Evolutionary conservation across 1,139 yeast species (phyloP).

Genomic region (Diutina pseudorugosa): DNA sequence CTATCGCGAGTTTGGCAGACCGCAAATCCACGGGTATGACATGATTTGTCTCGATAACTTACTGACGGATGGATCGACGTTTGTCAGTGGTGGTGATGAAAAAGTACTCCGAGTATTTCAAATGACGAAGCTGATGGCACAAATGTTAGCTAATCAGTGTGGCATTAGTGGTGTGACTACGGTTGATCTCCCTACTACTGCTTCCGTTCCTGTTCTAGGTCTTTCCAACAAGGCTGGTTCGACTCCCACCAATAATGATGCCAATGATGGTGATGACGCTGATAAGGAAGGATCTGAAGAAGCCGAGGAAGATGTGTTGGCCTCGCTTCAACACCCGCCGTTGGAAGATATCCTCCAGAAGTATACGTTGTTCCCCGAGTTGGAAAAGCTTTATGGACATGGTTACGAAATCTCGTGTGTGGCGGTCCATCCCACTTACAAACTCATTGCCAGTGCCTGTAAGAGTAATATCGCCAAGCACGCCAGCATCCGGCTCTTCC

Average conservation of each 20-base stretch:
- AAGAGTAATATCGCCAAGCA: constrained; percentile 74
- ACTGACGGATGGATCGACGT: constrained; percentile 32
- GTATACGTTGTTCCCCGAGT: constrained; percentile 88
- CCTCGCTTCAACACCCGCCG: constrained; percentile 49
- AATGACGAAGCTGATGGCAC: constrained; percentile 72
- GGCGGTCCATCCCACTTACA: constrained; percentile 56
- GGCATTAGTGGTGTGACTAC: constrained; percentile 23
- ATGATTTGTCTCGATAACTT: constrained; percentile 76
- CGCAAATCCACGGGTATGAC: constrained; percentile 97
- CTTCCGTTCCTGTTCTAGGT: constrained; percentile 87
- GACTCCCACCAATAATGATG: constrained; percentile 22
- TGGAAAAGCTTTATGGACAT: constrained; percentile 91
- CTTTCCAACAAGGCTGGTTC: constrained; percentile 81
- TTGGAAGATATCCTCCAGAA: constrained; percentile 84
- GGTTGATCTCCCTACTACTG: constrained; percentile 52
- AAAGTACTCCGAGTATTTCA: constrained; percentile 83
- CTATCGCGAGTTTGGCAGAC: constrained; percentile 77
- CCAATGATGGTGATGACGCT: constrained; percentile 19
- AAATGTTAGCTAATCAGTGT: constrained; percentile 44
- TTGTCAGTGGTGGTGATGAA: constrained; percentile 94
- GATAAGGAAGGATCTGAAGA: constrained; percentile 24
- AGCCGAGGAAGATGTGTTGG: constrained; percentile 31
- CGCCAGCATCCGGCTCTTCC: constrained; percentile 74
- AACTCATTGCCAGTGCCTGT: constrained; percentile 79
- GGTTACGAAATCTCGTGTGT: constrained; percentile 87